Base-by-base conservation (phyloP, 208 protist genomes). In the Wallacemonas sp. region DNA sequence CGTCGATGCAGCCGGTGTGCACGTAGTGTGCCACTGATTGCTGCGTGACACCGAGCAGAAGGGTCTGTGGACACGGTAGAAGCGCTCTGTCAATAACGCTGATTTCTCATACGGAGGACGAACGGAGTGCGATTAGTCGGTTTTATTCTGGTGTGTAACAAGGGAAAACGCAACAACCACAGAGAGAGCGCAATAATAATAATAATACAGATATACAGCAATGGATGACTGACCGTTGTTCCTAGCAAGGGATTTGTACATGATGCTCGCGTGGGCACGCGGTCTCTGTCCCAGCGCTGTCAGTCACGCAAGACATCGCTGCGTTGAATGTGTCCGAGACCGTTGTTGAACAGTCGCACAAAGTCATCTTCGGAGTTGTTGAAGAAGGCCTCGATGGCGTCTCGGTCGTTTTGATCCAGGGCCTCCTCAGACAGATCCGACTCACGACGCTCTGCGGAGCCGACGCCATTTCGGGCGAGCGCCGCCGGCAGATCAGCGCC, bases 381-480 rank as follows among this genome's bases (percentile, higher is more conserved):
- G 67, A 95, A 95, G 36, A 95, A 85, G 8, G 88, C 88, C 67
- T 95, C 88, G 64, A 95, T 95, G 12, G 88, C 88, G 70, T 95
- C 88, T 2, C 86, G 74, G 62, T 87, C 88, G 43, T 76, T 88
- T 69, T 95, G 85, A 39, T 80, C 76, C 1, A 94, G 72, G 11
- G 52, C 52, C 4, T 65, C 66, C 27, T 69, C 49, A 8, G 52
- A 58, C 2, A 14, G 14, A 29, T 58, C 52, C 4, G 52, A 58
- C 14, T 38, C 34, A 23, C 46, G 36, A 41, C 61, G 23, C 5
- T 52, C 34, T 12, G 43, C 30, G 38, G 3, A 6, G 2, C n/a
- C 12, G 17, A 29, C 52, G 29, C 52, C 38, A 17, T 21, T 38
- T 5, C 52, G 26, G 5, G 38, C 52, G 14, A 58, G n/a, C 12